phyloP scores from a whole-genome alignment of 306 rosid species.

The Astragalus membranaceus region DNA sequence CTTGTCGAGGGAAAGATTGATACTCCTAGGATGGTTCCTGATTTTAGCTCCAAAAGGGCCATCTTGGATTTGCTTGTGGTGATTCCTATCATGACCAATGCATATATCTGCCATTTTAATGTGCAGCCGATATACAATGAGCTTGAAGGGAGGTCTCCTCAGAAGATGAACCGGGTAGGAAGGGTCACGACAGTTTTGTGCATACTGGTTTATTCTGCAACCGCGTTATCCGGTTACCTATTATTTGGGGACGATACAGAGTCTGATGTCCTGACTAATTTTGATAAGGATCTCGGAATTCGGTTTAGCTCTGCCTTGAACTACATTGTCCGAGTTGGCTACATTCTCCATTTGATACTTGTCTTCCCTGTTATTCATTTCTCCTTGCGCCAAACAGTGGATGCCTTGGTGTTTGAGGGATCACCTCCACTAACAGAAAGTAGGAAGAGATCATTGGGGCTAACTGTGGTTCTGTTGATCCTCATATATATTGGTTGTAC shows the following conservation, averaged over 20 bases:
- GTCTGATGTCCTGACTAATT: conserved; percentile 79
- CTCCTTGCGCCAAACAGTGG: conserved; percentile 76
- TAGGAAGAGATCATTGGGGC: conserved; percentile 61
- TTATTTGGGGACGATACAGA: conserved; percentile 83
- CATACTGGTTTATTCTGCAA: conserved; percentile 61
- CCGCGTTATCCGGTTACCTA: conserved; percentile 75
- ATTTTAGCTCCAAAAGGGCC: conserved; percentile 60
- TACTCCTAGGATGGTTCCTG: conserved; percentile 73
- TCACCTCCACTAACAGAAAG: conserved; percentile 76
- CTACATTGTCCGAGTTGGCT: conserved; percentile 75
- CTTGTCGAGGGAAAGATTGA: conserved; percentile 56
- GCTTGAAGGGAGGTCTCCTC: conserved; percentile 70
- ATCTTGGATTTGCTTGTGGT: conserved; percentile 92
- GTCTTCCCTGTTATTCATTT: conserved; percentile 95
- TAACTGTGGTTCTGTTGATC: conserved; percentile 64
- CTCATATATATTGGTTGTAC: conserved; percentile 86
- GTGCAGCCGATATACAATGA: conserved; percentile 87
- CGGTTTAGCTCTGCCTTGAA: conserved; percentile 68
- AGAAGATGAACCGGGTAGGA: conserved; percentile 83
- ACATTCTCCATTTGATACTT: conserved; percentile 86
- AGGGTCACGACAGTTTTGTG: conserved; percentile 81
- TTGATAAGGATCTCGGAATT: conserved; percentile 76
- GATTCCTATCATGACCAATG: conserved; percentile 90
- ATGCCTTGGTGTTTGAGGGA: conserved; percentile 60
- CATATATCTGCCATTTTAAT: conserved; percentile 83